These are phyloP conservation scores for Puccinellia tenuiflora DNA, from an alignment of 176 grass and related monocot species.

Conservation along the genomic window DNA sequence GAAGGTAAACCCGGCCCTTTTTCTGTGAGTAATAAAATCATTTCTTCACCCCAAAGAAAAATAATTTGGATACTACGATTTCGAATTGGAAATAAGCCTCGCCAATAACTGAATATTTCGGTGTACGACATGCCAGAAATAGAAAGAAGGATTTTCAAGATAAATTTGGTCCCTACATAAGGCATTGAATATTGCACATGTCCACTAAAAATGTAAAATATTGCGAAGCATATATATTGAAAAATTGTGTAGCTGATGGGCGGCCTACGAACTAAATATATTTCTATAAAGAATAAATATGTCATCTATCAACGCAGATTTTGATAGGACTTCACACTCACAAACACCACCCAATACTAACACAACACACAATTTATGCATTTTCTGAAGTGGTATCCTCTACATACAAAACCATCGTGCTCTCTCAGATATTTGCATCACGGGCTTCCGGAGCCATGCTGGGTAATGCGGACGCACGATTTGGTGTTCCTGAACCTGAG, in stretches of 20 bases:
- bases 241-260: not conserved
- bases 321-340: not conserved
- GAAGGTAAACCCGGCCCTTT: too few relatives aligned
- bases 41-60: too few relatives aligned
- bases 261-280: not conserved
- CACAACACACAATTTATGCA: not conserved
- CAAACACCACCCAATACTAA: not conserved
- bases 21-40: too few relatives aligned
- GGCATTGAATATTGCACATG: too few relatives aligned
- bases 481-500: conserved; percentile 27
- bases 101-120: too few relatives aligned
- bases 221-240: too few relatives aligned
- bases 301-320: not conserved
- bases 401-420: not conserved
- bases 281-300: not conserved
- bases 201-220: too few relatives aligned
- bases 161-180: too few relatives aligned
- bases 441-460: not conserved
- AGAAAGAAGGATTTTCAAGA: too few relatives aligned
- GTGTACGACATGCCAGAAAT: too few relatives aligned
- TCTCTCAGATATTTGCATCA: not conserved
- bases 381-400: not conserved
- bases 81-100: too few relatives aligned
- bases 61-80: too few relatives aligned
- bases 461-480: conserved; percentile 10